Percentiles rank a stretch among this genome's conserved stretches.
Evolutionary conservation across 495 filamentous ascomycete genomes (phyloP).

Genomic region (Sporormia fimetaria): DNA sequence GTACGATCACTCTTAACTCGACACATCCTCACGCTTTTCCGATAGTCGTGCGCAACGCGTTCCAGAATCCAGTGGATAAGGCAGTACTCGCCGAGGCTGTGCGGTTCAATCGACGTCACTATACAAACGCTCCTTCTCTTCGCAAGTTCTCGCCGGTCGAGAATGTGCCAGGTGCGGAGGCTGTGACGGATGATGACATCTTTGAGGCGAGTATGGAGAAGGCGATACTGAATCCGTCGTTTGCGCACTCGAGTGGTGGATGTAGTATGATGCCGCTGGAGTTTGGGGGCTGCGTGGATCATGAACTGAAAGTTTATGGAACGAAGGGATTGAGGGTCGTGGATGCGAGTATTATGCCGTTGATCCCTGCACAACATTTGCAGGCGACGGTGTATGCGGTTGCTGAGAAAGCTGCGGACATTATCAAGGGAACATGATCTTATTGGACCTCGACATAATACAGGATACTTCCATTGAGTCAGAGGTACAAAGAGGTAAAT

Average conservation of each 20-base stretch:
- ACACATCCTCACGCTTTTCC: slow-evolving; percentile 11
- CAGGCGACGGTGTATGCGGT: slow-evolving; percentile 22
- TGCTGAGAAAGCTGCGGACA: slow-evolving; percentile 20
- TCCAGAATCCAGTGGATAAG: slow-evolving; percentile 15
- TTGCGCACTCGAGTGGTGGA: slow-evolving; percentile 6
- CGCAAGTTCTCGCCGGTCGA: slow-evolving; percentile 10
- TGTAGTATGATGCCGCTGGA: slow-evolving; percentile 21
- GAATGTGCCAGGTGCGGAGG: slow-evolving; percentile 10
- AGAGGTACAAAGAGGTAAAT: too few species aligned
- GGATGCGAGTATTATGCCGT: slow-evolving; percentile 24
- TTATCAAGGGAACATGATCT: slow-evolving; percentile 8
- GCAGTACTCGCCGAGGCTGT: slow-evolving; percentile 4
- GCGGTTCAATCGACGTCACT: slow-evolving; percentile 2
- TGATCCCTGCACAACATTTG: slow-evolving; percentile 13
- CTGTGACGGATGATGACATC: slow-evolving; percentile 15
- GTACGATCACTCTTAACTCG: slow-evolving; percentile 18
- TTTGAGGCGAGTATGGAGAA: neutral
- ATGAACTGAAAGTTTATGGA: slow-evolving; percentile 22
- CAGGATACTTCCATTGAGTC: too few species aligned
- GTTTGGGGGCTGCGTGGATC: slow-evolving; percentile 19
- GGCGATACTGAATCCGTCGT: neutral
- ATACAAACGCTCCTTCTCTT: neutral
- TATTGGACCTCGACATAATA: too few species aligned
- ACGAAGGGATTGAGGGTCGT: slow-evolving; percentile 14
- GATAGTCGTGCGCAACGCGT: slow-evolving; percentile 14